Evolutionary conservation across 2,329 filamentous ascomycete genomes (phyloP).

Genomic region (Hypoxylon sp.): DNA sequence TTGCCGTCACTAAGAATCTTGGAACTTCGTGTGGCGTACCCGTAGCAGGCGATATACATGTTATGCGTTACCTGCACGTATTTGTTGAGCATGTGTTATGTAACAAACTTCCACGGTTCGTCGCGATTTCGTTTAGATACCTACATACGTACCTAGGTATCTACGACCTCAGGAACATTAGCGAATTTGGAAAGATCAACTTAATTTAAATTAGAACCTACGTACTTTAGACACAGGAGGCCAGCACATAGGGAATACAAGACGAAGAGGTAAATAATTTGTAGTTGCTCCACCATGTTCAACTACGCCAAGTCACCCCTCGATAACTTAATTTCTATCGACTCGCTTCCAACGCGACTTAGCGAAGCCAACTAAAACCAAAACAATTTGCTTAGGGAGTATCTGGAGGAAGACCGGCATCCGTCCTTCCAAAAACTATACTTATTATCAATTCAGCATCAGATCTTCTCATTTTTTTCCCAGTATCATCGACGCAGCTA

Average conservation of each 20-base stretch:
- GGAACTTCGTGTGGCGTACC: neutral
- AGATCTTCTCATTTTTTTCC: conserved; percentile 11
- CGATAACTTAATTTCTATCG: conserved; percentile 4
- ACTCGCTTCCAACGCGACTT: neutral
- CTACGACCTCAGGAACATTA: neutral
- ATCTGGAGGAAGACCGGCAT: neutral
- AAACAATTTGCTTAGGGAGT: neutral
- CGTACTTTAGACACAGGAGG: neutral
- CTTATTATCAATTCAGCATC: conserved; percentile 10
- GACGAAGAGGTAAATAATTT: conserved; percentile 6
- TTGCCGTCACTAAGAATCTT: no score
- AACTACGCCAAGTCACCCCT: conserved; percentile 3
- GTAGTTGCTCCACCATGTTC: conserved; percentile 4
- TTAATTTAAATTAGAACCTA: neutral
- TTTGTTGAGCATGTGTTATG: neutral
- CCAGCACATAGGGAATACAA: neutral
- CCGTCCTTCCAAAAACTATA: neutral
- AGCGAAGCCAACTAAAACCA: neutral
- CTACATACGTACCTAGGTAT: no score
- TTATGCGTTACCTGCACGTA: neutral
- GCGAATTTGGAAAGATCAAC: neutral
- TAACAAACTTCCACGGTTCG: neutral
- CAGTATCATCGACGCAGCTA: conserved; percentile 4
- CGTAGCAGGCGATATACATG: neutral
- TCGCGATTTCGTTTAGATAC: neutral